Evolutionary conservation across 2,329 filamentous ascomycete genomes (phyloP).

Genomic region (Colletotrichum musae): DNA sequence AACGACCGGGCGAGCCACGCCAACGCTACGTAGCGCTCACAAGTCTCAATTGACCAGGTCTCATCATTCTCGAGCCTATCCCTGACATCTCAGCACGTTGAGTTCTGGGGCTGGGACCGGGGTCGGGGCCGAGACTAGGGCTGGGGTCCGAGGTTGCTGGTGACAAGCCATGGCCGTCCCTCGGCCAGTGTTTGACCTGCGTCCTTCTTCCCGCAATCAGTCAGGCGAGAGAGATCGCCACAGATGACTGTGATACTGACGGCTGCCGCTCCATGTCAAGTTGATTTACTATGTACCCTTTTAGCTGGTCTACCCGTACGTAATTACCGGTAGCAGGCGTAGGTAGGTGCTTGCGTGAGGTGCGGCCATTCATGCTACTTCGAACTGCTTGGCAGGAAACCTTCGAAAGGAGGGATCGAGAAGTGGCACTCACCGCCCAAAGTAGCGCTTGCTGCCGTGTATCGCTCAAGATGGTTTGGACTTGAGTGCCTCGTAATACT

Average conservation of each 20-base stretch:
- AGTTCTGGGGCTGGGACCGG: constrained; percentile 11
- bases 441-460: not conserved
- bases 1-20: constrained; percentile 1
- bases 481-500: not conserved
- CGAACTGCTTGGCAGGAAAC: not conserved
- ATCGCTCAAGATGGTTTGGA: constrained; percentile 6
- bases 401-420: not conserved
- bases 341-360: not conserved
- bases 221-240: constrained; percentile 2
- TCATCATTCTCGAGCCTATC: constrained; percentile 43
- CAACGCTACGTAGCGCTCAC: constrained; percentile 12
- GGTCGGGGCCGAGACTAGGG: constrained; percentile 22
- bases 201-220: constrained; percentile 30
- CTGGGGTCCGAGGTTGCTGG: constrained; percentile 8
- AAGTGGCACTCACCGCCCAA: not conserved
- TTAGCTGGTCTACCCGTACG: too few relatives aligned
- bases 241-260: not conserved
- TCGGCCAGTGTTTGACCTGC: constrained; percentile 16
- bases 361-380: not conserved
- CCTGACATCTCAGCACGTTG: constrained; percentile 36
- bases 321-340: too few relatives aligned
- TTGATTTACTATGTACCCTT: not conserved
- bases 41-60: constrained; percentile 13
- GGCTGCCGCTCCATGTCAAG: constrained; percentile 4
- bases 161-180: constrained; percentile 28